These are phyloP conservation scores for Ilyonectria robusta DNA, from an alignment of 2,329 filamentous ascomycete species.

Conservation along the genomic window DNA sequence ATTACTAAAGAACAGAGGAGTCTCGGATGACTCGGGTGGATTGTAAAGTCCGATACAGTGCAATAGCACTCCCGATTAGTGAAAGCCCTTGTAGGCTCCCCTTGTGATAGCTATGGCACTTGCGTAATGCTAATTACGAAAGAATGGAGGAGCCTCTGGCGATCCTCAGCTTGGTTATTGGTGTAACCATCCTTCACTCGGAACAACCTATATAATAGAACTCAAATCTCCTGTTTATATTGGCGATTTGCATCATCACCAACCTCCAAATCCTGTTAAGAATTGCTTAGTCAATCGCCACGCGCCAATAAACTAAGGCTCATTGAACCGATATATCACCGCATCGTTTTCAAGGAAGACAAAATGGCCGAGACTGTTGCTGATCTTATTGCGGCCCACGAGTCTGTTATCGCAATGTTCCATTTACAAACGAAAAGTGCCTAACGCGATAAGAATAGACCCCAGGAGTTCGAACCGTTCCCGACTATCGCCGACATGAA, in stretches of 20 bases:
- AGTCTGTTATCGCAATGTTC: background rate
- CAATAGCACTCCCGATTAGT: background rate
- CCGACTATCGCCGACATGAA: background rate
- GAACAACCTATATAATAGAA: background rate
- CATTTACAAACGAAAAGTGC: background rate
- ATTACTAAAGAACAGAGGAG: background rate
- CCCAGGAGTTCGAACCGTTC: slow-evolving; percentile 8
- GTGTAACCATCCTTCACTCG: background rate
- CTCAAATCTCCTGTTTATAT: background rate
- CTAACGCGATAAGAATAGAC: slow-evolving; percentile 2
- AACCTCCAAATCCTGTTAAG: background rate
- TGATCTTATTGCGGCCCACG: slow-evolving; percentile 4
- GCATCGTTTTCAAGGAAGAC: background rate
- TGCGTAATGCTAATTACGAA: background rate
- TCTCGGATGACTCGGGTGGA: background rate
- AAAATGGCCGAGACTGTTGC: slow-evolving; percentile 8
- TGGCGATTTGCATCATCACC: background rate
- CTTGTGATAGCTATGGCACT: background rate
- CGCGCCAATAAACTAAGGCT: background rate
- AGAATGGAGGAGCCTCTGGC: background rate
- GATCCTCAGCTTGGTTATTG: background rate
- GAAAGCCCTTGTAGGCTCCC: background rate
- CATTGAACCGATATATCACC: background rate
- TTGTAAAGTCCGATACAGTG: background rate
- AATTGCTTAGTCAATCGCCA: background rate